Percentiles rank a stretch among this genome's conserved stretches.
phyloP scores from a whole-genome alignment of 2,329 filamentous ascomycete genomes.

The Lachnellula cervina region DNA sequence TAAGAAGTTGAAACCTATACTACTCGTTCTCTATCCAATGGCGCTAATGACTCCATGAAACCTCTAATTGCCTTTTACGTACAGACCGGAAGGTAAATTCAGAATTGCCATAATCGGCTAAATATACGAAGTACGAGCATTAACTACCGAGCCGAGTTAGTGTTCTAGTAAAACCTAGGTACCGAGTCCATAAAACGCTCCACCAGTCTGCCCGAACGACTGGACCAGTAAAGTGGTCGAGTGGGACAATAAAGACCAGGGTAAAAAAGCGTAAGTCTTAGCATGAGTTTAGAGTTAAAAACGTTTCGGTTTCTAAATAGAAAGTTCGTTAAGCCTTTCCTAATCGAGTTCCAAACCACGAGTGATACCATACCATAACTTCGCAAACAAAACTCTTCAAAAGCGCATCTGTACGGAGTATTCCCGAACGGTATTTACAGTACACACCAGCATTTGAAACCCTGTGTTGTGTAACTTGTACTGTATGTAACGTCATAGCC shows the following conservation, averaged over 20 bases:
- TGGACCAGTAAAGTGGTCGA: neutral
- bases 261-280: too few relatives aligned
- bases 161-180: neutral
- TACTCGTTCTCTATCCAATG: neutral
- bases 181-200: neutral
- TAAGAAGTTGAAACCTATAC: neutral
- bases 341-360: neutral
- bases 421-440: too few relatives aligned
- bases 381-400: neutral
- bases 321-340: too few relatives aligned
- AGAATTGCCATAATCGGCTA: neutral
- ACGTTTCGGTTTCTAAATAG: too few relatives aligned
- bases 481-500: neutral
- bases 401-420: neutral
- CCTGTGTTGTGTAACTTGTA: too few relatives aligned
- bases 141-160: neutral
- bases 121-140: neutral
- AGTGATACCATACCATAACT: neutral
- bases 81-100: neutral
- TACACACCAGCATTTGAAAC: too few relatives aligned
- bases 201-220: neutral
- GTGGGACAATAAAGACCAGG: neutral
- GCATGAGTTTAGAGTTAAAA: too few relatives aligned
- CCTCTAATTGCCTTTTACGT: neutral
- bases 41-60: neutral